These are phyloP conservation scores for Apostasia shenzhenica DNA, from an alignment of 106 monocot species.

Conservation along the genomic window DNA sequence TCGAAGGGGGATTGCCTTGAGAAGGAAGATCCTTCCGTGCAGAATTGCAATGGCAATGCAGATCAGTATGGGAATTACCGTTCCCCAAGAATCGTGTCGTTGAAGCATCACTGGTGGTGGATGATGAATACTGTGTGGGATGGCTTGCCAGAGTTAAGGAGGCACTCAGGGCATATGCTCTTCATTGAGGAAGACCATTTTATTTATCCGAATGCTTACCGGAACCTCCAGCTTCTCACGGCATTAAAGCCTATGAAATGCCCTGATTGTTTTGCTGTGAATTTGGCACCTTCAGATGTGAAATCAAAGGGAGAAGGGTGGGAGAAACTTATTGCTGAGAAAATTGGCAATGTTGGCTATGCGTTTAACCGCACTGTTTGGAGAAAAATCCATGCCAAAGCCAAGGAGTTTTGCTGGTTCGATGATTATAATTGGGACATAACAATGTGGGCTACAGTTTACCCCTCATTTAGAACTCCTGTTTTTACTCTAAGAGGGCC, in stretches of 20 bases:
- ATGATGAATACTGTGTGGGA: conserved; percentile 99
- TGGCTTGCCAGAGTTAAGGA: conserved; percentile 65
- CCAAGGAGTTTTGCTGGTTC: conserved; percentile 80
- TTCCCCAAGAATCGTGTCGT: conserved; percentile 77
- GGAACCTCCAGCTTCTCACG: conserved; percentile 61
- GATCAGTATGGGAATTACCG: conserved; percentile 95
- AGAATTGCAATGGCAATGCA: conserved; percentile 54
- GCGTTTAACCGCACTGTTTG: conserved; percentile 87
- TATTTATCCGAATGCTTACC: conserved; percentile 89
- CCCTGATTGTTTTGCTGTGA: conserved; percentile 71
- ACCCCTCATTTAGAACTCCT: conserved; percentile 65
- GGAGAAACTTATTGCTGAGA: conserved; percentile 66
- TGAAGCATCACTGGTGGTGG: conserved; percentile 99
- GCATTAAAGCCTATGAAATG: conserved; percentile 63
- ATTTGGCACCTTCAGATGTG: conserved; percentile 88
- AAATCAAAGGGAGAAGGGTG: conserved; percentile 70
- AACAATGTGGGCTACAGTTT: conserved; percentile 95
- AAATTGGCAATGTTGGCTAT: conserved; percentile 94
- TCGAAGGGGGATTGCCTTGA: conserved; percentile 58
- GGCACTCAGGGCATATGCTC: conserved; percentile 55
- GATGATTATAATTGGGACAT: conserved; percentile 99
- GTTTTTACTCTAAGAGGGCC: conserved; percentile 79
- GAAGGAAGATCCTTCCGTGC: conserved; percentile 42
- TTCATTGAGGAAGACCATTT: conserved; percentile 99
- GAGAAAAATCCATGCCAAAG: conserved; percentile 80